phyloP scores from a whole-genome alignment of 352 stramenopile genomes.

The Thalassiosira hispida region DNA sequence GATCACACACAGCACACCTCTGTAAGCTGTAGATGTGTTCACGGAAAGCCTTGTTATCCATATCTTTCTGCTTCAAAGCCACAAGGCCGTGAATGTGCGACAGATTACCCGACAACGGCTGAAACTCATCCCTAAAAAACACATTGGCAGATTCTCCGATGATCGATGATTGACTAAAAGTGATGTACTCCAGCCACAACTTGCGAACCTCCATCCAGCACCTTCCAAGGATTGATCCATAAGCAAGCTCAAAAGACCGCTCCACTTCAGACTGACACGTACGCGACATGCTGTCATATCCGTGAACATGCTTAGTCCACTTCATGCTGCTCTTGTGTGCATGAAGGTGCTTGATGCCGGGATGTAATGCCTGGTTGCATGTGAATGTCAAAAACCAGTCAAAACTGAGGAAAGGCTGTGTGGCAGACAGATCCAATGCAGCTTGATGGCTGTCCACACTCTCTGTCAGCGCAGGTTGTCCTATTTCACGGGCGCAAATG shows the following conservation, averaged over 20 bases:
- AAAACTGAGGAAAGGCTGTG: conserved; percentile 16
- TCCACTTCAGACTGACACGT: conserved; percentile 8
- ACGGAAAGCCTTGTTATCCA: conserved; percentile 34
- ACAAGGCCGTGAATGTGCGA: conserved; percentile 50
- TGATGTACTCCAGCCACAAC: conserved; percentile 41
- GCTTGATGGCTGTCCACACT: conserved; percentile 37
- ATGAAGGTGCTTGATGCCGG: conserved; percentile 24
- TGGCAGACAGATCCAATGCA: conserved; percentile 30
- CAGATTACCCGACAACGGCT: conserved; percentile 37
- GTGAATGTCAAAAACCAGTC: conserved; percentile 48
- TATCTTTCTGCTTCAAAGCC: conserved; percentile 6
- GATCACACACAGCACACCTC: conserved; percentile 24
- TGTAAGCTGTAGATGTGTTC: conserved; percentile 34
- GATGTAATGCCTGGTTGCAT: conserved; percentile 35
- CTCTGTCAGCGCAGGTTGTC: conserved; percentile 15
- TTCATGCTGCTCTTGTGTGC: conserved; percentile 11
- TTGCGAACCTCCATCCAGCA: conserved; percentile 46
- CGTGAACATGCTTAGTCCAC: conserved; percentile 25
- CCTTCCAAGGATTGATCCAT: conserved; percentile 22
- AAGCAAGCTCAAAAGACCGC: conserved; percentile 43
- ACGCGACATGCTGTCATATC: conserved; percentile 17
- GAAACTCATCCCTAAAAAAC: conserved; percentile 53
- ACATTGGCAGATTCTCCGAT: conserved; percentile 7
- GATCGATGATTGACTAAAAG: conserved; percentile 7
- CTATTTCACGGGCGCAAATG: conserved; percentile 10